Evolutionary conservation across 2,329 filamentous ascomycete species (phyloP), one percentile per base, ranked within the genome.

Genomic region (Fusarium sp.): DNA sequence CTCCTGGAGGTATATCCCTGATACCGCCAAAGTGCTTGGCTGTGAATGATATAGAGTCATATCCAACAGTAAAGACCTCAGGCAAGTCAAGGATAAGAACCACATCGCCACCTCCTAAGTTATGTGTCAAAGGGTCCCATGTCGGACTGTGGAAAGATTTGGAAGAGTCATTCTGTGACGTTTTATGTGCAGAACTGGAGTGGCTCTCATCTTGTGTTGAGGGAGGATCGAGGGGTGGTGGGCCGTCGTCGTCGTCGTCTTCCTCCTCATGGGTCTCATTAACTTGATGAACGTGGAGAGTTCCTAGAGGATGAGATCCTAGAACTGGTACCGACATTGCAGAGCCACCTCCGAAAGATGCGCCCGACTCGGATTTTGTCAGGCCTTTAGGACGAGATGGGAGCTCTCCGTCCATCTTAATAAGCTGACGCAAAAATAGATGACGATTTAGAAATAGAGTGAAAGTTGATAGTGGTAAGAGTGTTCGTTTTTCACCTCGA

Each of bases 41-140:
- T 18, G 81, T 84, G 65, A 87, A 82, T 3, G 84, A 83, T 46
- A 84, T 75, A 4, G 82, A 79, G 70, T 89, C 87, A 69, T 84
- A 86, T 45, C 86, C 86, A 19, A 90, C 77, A 4, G 82, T 85
- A 59, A 86, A 85, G 39, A 80, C 77, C 3, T 81, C 76, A 2
- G 86, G 86, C 13, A 90, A 77, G 57, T 84, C 83, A 34, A 87
- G 77, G 28, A 89, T 75, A 13, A 89, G 76, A 57, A 89, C 79
- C 21, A 85, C 81, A 67, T 89, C 87, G 12, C 84, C 84, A 3
- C 80, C 79, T 6, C 77, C 75, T 58, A 80, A 71, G 19, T 67
- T 62, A 39, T 81, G 78, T n/a, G 55, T 61, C 31, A 77, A 59
- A 1, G 50, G 45, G 30, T 72, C 69, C 39, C 43, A 60, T 28